phyloP scores from a whole-genome alignment of 1,284 basidiomycete genomes.

The Ustilago trichophora region DNA sequence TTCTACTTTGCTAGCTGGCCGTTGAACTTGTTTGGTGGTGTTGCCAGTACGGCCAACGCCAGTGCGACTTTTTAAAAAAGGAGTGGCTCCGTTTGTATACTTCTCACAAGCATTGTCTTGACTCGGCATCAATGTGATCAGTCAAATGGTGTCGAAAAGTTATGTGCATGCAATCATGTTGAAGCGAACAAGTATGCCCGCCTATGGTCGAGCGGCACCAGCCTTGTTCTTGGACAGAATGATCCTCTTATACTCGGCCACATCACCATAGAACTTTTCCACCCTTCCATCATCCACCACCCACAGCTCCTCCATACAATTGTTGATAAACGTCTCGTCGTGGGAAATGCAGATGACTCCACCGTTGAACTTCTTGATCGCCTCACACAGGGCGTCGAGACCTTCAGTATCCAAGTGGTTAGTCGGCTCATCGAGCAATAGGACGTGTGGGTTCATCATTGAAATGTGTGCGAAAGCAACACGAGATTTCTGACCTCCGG shows the following conservation, averaged over 20 bases:
- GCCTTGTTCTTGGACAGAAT: slow-evolving; percentile 58
- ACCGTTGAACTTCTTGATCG: slow-evolving; percentile 90
- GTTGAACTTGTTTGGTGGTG: slow-evolving; percentile 67
- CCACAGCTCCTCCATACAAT: slow-evolving; percentile 61
- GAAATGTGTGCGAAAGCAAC: slow-evolving; percentile 94
- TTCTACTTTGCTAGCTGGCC: slow-evolving; percentile 68
- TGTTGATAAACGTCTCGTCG: slow-evolving; percentile 63
- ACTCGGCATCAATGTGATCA: too few species aligned
- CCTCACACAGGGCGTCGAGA: slow-evolving; percentile 92
- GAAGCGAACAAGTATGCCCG: too few species aligned
- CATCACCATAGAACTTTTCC: slow-evolving; percentile 86
- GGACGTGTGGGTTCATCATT: slow-evolving; percentile 88
- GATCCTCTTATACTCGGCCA: slow-evolving; percentile 86
- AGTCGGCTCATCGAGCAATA: slow-evolving; percentile 97
- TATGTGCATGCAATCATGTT: too few species aligned
- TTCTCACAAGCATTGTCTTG: too few species aligned
- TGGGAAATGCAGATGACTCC: slow-evolving; percentile 71
- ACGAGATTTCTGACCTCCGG: slow-evolving; percentile 93
- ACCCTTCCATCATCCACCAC: slow-evolving; percentile 88
- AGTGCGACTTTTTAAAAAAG: slow-evolving; percentile 52
- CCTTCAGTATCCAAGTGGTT: slow-evolving; percentile 94
- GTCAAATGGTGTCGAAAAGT: too few species aligned
- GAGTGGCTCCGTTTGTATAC: too few species aligned
- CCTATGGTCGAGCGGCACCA: neutral
- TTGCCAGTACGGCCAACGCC: slow-evolving; percentile 69